Conservation (phyloP, 73 alveolate genomes). For the Paramecium pentaurelia region DNA sequence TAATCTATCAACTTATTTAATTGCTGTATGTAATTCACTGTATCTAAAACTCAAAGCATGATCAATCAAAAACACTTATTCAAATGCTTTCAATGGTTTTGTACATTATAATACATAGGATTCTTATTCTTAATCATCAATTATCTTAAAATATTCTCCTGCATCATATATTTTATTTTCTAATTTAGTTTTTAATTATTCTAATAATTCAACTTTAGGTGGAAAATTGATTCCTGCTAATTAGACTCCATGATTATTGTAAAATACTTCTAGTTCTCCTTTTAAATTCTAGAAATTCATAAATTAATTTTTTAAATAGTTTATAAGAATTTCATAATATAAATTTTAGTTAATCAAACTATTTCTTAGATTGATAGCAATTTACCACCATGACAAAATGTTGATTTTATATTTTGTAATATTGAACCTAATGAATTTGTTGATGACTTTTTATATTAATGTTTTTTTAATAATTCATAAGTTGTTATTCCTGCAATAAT, state of each 20-base stretch:
- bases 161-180: conserved; percentile 79
- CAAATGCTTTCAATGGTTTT: conserved; percentile 62
- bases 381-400: neutral
- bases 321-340: neutral
- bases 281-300: neutral
- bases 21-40: conserved; percentile 68
- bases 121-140: conserved; percentile 77
- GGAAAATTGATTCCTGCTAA: conserved; percentile 53
- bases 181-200: conserved; percentile 69
- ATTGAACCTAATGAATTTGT: neutral
- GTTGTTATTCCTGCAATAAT: conserved; percentile 70
- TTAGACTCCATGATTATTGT: conserved; percentile 55
- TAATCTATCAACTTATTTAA: conserved; percentile 59
- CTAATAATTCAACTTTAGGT: conserved; percentile 14
- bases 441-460: neutral
- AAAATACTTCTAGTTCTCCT: conserved; percentile 45
- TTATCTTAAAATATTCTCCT: conserved; percentile 75
- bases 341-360: neutral
- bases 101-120: conserved; percentile 61
- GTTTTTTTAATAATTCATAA: conserved; percentile 68
- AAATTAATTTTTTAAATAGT: neutral
- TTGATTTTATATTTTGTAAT: neutral
- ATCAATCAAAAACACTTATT: conserved; percentile 84
- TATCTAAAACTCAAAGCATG: conserved; percentile 94
- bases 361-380: neutral